A percentile compares a stretch with the other conserved stretches of the same genome.
Evolutionary conservation across 2,329 filamentous ascomycete genomes (phyloP).

Genomic region (Monosporascus sp.): DNA sequence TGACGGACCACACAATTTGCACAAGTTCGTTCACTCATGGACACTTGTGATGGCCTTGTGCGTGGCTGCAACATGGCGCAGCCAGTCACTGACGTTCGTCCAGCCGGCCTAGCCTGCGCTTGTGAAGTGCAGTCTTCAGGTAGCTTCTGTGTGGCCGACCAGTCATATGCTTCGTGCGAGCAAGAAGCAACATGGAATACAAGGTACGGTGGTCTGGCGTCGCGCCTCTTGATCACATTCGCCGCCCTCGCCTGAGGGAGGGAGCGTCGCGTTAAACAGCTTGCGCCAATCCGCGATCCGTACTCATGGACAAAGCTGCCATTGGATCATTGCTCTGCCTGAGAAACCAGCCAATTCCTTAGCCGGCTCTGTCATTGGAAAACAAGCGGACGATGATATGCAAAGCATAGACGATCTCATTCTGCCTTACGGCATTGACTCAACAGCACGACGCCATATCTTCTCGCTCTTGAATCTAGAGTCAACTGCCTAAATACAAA

Average conservation of each 20-base stretch:
- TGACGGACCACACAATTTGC: constrained; percentile 25
- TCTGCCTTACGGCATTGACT: constrained; percentile 1
- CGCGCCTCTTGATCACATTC: constrained; percentile 14
- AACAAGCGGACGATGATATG: not conserved
- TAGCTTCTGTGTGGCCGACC: constrained; percentile 18
- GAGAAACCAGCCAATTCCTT: not conserved
- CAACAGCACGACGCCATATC: not conserved
- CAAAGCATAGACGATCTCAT: not conserved
- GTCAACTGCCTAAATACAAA: not conserved
- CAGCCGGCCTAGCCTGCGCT: constrained; percentile 8
- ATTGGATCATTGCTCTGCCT: not conserved
- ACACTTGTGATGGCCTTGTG: constrained; percentile 14
- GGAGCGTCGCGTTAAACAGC: not conserved
- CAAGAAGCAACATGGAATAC: constrained; percentile 16
- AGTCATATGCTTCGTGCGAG: constrained; percentile 10
- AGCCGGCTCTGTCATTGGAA: not conserved
- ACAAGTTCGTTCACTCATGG: constrained; percentile 19
- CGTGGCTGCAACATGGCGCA: constrained; percentile 27
- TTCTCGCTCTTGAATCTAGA: not conserved
- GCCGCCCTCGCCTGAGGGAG: constrained; percentile 5
- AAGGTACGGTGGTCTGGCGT: constrained; percentile 18
- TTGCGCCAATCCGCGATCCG: not conserved
- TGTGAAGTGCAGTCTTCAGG: constrained; percentile 12
- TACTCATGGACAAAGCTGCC: not conserved
- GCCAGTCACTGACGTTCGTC: constrained; percentile 24